These are phyloP conservation scores for Ailanthus altissimus DNA, from an alignment of 345 rosid genomes.

Conservation along the genomic window DNA sequence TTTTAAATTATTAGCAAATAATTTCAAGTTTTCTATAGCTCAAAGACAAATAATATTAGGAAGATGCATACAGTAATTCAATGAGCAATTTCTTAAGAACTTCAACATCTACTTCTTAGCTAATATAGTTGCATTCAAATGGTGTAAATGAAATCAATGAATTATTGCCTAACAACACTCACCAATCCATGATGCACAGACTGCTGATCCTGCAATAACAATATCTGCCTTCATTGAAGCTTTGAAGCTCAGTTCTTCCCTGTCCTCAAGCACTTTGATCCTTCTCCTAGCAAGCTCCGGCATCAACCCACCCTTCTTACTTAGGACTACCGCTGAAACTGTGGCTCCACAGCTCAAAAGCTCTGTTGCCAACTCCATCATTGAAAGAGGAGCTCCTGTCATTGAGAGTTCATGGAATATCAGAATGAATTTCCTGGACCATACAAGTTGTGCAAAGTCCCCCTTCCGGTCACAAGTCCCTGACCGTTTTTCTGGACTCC, in stretches of 20 bases:
- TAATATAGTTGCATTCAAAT: slow-evolving; percentile 3
- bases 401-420: slow-evolving; percentile 96
- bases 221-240: slow-evolving; percentile 94
- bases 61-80: slow-evolving; percentile 6
- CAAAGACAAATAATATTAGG: not conserved
- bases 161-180: slow-evolving; percentile 22
- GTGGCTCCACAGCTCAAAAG: slow-evolving; percentile 98
- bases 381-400: slow-evolving; percentile 98
- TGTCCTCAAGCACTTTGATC: slow-evolving; percentile 92
- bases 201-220: slow-evolving; percentile 97
- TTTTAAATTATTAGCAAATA: not conserved
- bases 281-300: slow-evolving; percentile 79
- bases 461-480: slow-evolving; percentile 97
- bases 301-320: slow-evolving; percentile 91
- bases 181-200: slow-evolving; percentile 97
- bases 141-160: slow-evolving; percentile 12
- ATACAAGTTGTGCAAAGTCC: slow-evolving; percentile 86
- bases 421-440: slow-evolving; percentile 92
- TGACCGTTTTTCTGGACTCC: slow-evolving; percentile 90
- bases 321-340: slow-evolving; percentile 91
- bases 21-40: not conserved
- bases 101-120: slow-evolving; percentile 1
- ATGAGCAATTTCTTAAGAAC: not conserved
- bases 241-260: slow-evolving; percentile 87
- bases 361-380: slow-evolving; percentile 97